A percentile compares a stretch with the other conserved stretches of the same genome.
Evolutionary conservation across 2,329 filamentous ascomycete genomes (phyloP).

Genomic region (Grosmannia serpens): DNA sequence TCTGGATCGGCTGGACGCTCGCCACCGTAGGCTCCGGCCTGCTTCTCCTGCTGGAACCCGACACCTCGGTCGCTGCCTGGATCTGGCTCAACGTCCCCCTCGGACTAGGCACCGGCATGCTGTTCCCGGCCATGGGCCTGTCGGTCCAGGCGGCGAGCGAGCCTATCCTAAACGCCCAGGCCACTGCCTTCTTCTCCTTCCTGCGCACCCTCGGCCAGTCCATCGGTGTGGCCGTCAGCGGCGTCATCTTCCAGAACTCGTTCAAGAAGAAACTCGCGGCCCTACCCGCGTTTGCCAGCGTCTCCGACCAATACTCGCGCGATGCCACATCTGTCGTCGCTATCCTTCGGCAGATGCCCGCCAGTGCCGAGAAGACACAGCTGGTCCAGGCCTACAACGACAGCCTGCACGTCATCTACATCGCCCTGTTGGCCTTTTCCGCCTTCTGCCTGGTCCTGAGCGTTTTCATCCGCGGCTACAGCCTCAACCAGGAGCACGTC

Average conservation of each 20-base stretch:
- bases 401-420: conserved; percentile 41
- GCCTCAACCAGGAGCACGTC: conserved; percentile 33
- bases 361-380: conserved; percentile 26
- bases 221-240: conserved; percentile 28
- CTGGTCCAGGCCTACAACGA: conserved; percentile 32
- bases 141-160: conserved; percentile 26
- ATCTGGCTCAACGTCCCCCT: conserved; percentile 23
- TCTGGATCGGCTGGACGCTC: conserved; percentile 17
- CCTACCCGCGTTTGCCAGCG: conserved; percentile 7
- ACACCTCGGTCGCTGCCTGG: conserved; percentile 19
- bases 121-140: conserved; percentile 27
- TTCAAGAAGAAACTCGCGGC: conserved; percentile 9
- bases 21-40: conserved; percentile 17
- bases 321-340: conserved; percentile 44
- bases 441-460: conserved; percentile 38
- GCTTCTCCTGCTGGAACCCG: conserved; percentile 8
- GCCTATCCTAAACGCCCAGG: conserved; percentile 24
- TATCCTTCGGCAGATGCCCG: conserved; percentile 38
- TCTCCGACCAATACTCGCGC: conserved; percentile 33
- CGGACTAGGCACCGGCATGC: conserved; percentile 25
- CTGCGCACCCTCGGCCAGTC: conserved; percentile 28
- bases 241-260: conserved; percentile 28
- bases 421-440: conserved; percentile 38
- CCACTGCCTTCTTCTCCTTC: conserved; percentile 29
- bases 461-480: conserved; percentile 36